phyloP scores from a whole-genome alignment of 1,284 basidiomycete genomes.

The Apiotrichum gamsii region DNA sequence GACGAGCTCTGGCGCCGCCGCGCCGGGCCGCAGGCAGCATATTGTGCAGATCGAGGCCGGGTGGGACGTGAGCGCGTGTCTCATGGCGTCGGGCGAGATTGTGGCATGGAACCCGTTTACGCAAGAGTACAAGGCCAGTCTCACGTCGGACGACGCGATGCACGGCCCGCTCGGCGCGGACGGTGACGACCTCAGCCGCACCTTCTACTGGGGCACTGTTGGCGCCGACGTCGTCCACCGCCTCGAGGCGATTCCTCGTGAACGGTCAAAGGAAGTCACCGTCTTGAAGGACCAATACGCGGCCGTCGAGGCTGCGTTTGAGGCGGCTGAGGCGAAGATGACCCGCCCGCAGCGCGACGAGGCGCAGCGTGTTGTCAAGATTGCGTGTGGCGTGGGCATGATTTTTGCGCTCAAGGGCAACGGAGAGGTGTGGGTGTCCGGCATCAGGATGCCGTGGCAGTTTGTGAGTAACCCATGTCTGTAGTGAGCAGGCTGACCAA shows the following conservation, averaged over 20 bases:
- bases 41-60: slow-evolving; percentile 63
- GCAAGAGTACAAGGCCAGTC: slow-evolving; percentile 30
- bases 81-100: slow-evolving; percentile 63
- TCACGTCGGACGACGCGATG: slow-evolving; percentile 37
- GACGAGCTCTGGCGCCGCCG: slow-evolving; percentile 19
- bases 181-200: slow-evolving; percentile 36
- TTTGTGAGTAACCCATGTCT: slow-evolving; percentile 66
- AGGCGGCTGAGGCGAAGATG: neutral
- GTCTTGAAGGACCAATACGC: slow-evolving; percentile 22
- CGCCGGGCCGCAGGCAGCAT: slow-evolving; percentile 17
- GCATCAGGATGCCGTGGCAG: neutral
- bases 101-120: slow-evolving; percentile 66
- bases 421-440: slow-evolving; percentile 42
- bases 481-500: too few species aligned
- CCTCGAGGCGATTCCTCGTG: neutral
- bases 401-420: slow-evolving; percentile 62
- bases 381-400: slow-evolving; percentile 63
- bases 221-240: slow-evolving; percentile 20
- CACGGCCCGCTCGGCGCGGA: slow-evolving; percentile 43
- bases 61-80: slow-evolving; percentile 66
- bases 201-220: slow-evolving; percentile 33
- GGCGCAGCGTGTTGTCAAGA: slow-evolving; percentile 59
- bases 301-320: slow-evolving; percentile 58
- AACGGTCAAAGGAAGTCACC: slow-evolving; percentile 35
- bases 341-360: slow-evolving; percentile 29